Base-by-base conservation (phyloP, 495 filamentous ascomycete species). In the Pyronema domesticum region DNA sequence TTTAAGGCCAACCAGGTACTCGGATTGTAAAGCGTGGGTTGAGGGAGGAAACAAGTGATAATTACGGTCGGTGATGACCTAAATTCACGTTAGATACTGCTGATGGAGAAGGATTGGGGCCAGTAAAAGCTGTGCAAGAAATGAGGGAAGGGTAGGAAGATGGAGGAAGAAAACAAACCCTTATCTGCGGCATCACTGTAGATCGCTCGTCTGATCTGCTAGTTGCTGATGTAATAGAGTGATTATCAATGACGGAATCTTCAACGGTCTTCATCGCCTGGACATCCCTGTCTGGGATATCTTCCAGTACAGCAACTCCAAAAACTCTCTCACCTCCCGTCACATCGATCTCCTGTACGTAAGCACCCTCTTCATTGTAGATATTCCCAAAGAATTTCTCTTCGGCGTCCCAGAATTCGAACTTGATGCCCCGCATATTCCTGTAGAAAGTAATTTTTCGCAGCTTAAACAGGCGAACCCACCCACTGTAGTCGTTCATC, bases 351-450 rank as follows among this genome's bases (percentile, higher is more conserved):
- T 57, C 40, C 35, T 65, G 61, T n/a, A 64, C 37, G 17, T 39
- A 46, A 13, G 40, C 44, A 3, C 56, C 58, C 17, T 53, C 50
- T n/a, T 53, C 46, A 14, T 58, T 37, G 7, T 42, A 30, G 7
- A 52, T 51, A 18, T 46, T 48, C 10, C 61, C 61, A 50, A 64
- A 64, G 37, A 59, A 58, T n/a, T 30, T 58, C 40, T 59, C 52
- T 14, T 46, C 43, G 18, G 37, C 7, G 43, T 44, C 39, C 4
- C n/a, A 9, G n/a, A 54, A 65, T 1, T 53, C 57, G 37, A 65
- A 65, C 19, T 53, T 58, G n/a, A 65, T 62, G 1, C 63, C 63
- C 30, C 54, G 51, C 62, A 65, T 65, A 6, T 51, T 51, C 4
- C 62, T 46, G 37, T 59, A 65, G 46, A 59, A 60, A 8, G 52